These are phyloP conservation scores for Chaetothyriales sp. DNA, from an alignment of 2,329 filamentous ascomycete genomes.

Conservation along the genomic window DNA sequence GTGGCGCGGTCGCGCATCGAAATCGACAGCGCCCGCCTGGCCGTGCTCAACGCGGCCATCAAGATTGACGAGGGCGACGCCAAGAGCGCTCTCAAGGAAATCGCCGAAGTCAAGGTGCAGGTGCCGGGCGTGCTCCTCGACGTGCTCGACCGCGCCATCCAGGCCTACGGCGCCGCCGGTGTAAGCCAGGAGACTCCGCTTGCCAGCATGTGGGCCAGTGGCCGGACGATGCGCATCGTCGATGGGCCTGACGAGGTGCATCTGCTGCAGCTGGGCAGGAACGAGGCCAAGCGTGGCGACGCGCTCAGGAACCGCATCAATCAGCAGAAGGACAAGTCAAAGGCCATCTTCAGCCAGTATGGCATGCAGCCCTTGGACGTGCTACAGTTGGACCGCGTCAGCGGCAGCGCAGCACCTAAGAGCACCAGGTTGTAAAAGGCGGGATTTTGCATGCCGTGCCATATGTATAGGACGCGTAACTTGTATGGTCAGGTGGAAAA, in stretches of 20 bases:
- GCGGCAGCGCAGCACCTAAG: background rate
- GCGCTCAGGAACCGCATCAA: slow-evolving; percentile 13
- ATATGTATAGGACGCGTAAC: background rate
- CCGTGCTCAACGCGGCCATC: slow-evolving; percentile 87
- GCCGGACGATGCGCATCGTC: slow-evolving; percentile 68
- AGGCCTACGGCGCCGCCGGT: slow-evolving; percentile 78
- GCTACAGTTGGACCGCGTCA: slow-evolving; percentile 14
- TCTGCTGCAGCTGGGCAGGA: slow-evolving; percentile 43
- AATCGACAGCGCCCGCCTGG: slow-evolving; percentile 76
- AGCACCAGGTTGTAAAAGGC: slow-evolving; percentile 3
- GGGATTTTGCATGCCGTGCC: background rate
- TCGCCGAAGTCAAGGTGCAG: slow-evolving; percentile 72
- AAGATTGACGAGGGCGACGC: slow-evolving; percentile 81
- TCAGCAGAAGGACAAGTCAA: slow-evolving; percentile 16
- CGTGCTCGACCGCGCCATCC: slow-evolving; percentile 85
- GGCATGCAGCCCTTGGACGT: slow-evolving; percentile 13
- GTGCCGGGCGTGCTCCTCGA: slow-evolving; percentile 67
- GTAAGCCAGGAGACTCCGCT: slow-evolving; percentile 89
- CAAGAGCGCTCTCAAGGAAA: slow-evolving; percentile 79
- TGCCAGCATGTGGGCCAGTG: slow-evolving; percentile 60
- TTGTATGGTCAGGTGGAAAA: too few species aligned
- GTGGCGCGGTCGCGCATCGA: slow-evolving; percentile 84
- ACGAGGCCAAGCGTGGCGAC: slow-evolving; percentile 40
- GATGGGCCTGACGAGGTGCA: slow-evolving; percentile 97
- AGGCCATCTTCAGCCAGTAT: slow-evolving; percentile 13